Percentiles rank a stretch among this genome's conserved stretches.
phyloP scores from a whole-genome alignment of 768 basidiomycete genomes.

The Auriscalpium microsporum region DNA sequence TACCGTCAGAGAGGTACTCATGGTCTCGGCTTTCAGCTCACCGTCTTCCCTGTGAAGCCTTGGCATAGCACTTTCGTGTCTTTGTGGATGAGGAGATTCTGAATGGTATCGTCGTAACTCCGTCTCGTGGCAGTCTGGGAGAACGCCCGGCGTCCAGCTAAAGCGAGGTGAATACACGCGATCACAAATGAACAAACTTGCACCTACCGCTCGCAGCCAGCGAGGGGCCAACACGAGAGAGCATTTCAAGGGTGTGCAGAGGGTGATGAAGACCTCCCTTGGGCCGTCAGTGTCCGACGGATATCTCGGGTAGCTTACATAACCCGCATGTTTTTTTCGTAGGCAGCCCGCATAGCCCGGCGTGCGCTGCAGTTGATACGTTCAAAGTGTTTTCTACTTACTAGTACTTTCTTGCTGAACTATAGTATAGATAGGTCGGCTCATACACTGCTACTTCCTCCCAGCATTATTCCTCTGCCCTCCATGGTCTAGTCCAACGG shows the following conservation, averaged over 20 bases:
- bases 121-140: constrained; percentile 65
- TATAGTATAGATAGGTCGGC: too few relatives aligned
- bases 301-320: too few relatives aligned
- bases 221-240: constrained; percentile 54
- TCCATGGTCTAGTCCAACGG: constrained; percentile 25
- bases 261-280: background rate
- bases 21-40: constrained; percentile 19
- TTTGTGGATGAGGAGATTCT: constrained; percentile 87
- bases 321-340: too few relatives aligned
- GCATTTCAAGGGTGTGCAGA: constrained; percentile 32
- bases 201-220: constrained; percentile 42
- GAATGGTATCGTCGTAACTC: constrained; percentile 83
- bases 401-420: too few relatives aligned
- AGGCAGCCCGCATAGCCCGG: too few relatives aligned
- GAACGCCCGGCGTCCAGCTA: constrained; percentile 72
- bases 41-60: constrained; percentile 93
- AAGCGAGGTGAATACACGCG: background rate
- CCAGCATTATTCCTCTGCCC: constrained; percentile 13
- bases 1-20: background rate
- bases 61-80: constrained; percentile 92
- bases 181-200: background rate
- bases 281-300: too few relatives aligned
- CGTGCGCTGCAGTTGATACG: too few relatives aligned
- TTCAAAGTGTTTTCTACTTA: too few relatives aligned
- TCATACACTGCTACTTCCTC: constrained; percentile 13